These are phyloP conservation scores for Falciphora oryzae DNA, from an alignment of 2,329 filamentous ascomycete genomes.

Conservation along the genomic window DNA sequence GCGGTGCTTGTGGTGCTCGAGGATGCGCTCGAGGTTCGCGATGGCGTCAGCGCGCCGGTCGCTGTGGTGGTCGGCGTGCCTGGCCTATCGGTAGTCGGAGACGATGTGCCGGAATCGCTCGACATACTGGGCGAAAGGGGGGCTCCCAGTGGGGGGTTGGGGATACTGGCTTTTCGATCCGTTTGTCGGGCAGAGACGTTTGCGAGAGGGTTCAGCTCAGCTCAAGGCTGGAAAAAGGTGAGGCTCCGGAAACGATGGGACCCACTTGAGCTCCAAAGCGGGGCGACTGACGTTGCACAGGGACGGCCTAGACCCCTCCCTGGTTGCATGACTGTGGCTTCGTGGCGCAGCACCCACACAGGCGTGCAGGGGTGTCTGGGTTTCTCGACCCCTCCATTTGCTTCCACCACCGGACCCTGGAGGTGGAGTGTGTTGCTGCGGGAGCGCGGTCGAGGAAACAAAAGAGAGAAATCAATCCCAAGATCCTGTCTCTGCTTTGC, in stretches of 20 bases:
- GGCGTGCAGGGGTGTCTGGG: slow-evolving; percentile 3
- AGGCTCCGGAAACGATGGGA: background rate
- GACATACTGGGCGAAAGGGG: background rate
- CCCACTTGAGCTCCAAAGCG: background rate
- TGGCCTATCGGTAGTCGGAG: background rate
- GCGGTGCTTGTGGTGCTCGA: background rate
- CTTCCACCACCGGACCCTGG: background rate
- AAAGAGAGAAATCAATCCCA: background rate
- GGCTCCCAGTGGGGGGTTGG: background rate
- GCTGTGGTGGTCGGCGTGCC: background rate
- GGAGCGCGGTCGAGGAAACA: background rate
- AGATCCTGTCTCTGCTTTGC: background rate
- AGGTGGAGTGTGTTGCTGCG: background rate
- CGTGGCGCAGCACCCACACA: background rate
- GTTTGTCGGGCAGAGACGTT: background rate
- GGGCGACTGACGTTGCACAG: background rate
- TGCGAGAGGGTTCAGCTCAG: background rate
- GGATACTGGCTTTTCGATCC: background rate
- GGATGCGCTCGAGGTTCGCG: background rate
- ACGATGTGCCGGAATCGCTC: background rate
- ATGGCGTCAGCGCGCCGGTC: background rate
- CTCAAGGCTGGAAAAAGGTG: background rate
- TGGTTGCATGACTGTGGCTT: background rate
- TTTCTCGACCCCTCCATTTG: slow-evolving; percentile 12
- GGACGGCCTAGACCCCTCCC: no score